Conservation (phyloP, 352 stramenopile species). For the Phytophthora foliorum region DNA sequence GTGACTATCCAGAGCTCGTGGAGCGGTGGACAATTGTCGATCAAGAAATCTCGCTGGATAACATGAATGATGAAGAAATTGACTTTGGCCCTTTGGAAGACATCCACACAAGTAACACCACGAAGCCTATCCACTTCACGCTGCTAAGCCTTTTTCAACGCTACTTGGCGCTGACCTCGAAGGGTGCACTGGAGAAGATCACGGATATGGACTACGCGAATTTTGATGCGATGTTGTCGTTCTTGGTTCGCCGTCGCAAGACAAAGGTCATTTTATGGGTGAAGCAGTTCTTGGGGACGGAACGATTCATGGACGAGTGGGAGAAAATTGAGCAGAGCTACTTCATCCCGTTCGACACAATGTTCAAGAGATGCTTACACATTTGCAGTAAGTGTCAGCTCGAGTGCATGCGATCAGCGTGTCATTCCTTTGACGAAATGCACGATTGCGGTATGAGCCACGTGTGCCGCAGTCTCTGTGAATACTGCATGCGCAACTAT, state of each 20-base stretch:
- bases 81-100: conserved; percentile 37
- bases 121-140: conserved; percentile 1
- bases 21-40: conserved; percentile 29
- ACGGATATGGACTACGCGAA: conserved; percentile 27
- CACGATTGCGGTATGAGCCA: conserved; percentile 61
- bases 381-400: conserved; percentile 47
- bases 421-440: conserved; percentile 35
- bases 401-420: conserved; percentile 45
- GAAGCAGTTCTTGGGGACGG: conserved; percentile 38
- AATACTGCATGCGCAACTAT: conserved; percentile 40
- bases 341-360: conserved; percentile 32
- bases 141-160: conserved; percentile 34
- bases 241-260: conserved; percentile 51
- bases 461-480: conserved; percentile 42
- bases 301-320: conserved; percentile 50
- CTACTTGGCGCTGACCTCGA: conserved; percentile 32
- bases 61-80: conserved; percentile 33
- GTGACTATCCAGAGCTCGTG: conserved; percentile 31
- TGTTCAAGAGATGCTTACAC: conserved; percentile 47
- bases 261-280: conserved; percentile 42
- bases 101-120: conserved; percentile 2
- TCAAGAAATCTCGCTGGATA: conserved; percentile 25
- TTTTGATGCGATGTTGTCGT: conserved; percentile 49
- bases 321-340: conserved; percentile 34
- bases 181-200: conserved; percentile 37